Evolutionary conservation across 495 filamentous ascomycete genomes (phyloP).

Genomic region (Mycothermus thermophilus): DNA sequence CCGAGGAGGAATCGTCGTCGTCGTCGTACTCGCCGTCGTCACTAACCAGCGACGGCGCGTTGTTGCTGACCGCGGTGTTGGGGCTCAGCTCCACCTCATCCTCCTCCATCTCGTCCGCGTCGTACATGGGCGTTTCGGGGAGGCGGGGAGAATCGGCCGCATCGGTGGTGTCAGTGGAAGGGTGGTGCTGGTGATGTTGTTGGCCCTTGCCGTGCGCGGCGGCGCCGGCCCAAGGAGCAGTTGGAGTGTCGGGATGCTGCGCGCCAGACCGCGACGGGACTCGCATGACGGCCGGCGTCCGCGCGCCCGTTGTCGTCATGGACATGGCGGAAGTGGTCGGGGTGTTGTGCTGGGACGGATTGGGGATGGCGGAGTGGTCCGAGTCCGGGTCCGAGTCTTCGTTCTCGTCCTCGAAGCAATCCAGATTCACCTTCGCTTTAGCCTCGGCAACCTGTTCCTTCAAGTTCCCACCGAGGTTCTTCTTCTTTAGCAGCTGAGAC

Average conservation of each 20-base stretch:
- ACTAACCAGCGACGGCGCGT: slow-evolving; percentile 72
- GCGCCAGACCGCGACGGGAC: slow-evolving; percentile 46
- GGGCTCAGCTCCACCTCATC: slow-evolving; percentile 59
- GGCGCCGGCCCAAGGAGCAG: slow-evolving; percentile 30
- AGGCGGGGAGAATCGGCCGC: slow-evolving; percentile 12
- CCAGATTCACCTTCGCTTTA: slow-evolving; percentile 40
- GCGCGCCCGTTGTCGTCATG: too few relatives aligned
- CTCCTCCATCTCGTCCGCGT: slow-evolving; percentile 36
- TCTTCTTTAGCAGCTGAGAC: slow-evolving; percentile 52
- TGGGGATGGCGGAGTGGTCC: too few relatives aligned
- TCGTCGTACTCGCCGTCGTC: slow-evolving; percentile 71
- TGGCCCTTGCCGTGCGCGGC: slow-evolving; percentile 18
- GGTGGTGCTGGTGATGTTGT: slow-evolving; percentile 33
- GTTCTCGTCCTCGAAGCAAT: slow-evolving; percentile 34
- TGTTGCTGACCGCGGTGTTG: slow-evolving; percentile 63
- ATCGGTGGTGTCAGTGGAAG: background rate
- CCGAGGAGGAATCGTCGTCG: slow-evolving; percentile 33
- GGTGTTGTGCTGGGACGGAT: too few relatives aligned
- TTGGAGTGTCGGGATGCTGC: slow-evolving; percentile 31
- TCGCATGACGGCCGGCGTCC: slow-evolving; percentile 31
- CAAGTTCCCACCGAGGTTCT: slow-evolving; percentile 51
- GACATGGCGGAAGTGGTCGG: slow-evolving; percentile 5
- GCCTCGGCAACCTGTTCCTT: slow-evolving; percentile 44
- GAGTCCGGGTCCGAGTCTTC: slow-evolving; percentile 37
- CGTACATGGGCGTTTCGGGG: slow-evolving; percentile 29